A percentile compares a stretch with the other conserved stretches of the same genome.
These are phyloP conservation scores for Exserohilum rostratum DNA, from an alignment of 2,329 filamentous ascomycete genomes.

Conservation along the genomic window DNA sequence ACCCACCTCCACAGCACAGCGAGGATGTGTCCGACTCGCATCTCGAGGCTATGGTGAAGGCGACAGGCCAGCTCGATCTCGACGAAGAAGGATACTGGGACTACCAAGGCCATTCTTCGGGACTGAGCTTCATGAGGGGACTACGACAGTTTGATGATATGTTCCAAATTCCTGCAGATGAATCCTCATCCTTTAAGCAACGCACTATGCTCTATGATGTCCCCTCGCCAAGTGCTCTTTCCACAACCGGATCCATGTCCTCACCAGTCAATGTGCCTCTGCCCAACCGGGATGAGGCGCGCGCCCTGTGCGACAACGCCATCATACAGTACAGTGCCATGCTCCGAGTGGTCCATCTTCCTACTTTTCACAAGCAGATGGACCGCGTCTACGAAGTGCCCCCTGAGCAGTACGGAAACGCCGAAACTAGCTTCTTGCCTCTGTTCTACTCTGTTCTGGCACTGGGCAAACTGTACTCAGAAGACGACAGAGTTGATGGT, in stretches of 20 bases:
- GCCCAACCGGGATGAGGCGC: conserved; percentile 66
- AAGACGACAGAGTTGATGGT: conserved; percentile 44
- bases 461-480: conserved; percentile 56
- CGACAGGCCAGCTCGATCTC: conserved; percentile 86
- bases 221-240: conserved; percentile 73
- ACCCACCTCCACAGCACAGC: conserved; percentile 20
- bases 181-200: conserved; percentile 63
- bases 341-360: conserved; percentile 78
- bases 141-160: conserved; percentile 87
- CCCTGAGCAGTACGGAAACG: conserved; percentile 52
- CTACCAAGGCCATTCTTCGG: conserved; percentile 92
- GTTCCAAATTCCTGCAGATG: conserved; percentile 67
- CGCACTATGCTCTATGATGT: conserved; percentile 63
- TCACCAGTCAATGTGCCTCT: conserved; percentile 61
- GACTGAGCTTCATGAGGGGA: conserved; percentile 82
- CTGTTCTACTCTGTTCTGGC: conserved; percentile 57
- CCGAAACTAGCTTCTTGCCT: conserved; percentile 56
- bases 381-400: conserved; percentile 77
- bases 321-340: conserved; percentile 68
- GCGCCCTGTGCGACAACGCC: conserved; percentile 63
- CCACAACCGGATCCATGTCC: conserved; percentile 59
- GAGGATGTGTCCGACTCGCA: conserved; percentile 63
- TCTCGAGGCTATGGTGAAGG: conserved; percentile 92
- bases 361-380: conserved; percentile 78
- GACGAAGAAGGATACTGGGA: conserved; percentile 93